Percentiles rank a stretch among this genome's conserved stretches.
These are phyloP conservation scores for Peterozyma toletana DNA, from an alignment of 805 yeast species.

Conservation along the genomic window DNA sequence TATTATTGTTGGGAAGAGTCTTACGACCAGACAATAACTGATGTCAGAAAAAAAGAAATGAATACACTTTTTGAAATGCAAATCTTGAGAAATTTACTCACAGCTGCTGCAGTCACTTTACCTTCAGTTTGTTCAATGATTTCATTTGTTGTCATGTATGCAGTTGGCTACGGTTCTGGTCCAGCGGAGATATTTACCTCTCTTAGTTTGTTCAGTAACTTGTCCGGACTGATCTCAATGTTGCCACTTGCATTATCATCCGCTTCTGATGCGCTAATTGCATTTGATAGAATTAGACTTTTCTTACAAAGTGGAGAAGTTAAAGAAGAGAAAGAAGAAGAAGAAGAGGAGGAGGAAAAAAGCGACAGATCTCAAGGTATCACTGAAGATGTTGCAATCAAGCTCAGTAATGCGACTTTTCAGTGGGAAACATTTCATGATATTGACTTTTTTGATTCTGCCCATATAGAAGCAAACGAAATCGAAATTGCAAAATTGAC, in stretches of 20 bases:
- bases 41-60: conserved; percentile 33
- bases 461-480: conserved; percentile 5
- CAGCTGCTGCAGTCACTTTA: conserved; percentile 35
- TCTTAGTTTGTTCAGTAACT: conserved; percentile 31
- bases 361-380: conserved; percentile 10
- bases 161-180: conserved; percentile 22
- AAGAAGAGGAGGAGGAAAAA: neutral
- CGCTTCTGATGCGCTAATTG: conserved; percentile 37
- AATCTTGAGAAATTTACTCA: conserved; percentile 31
- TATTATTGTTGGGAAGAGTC: conserved; percentile 41
- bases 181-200: conserved; percentile 35
- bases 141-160: conserved; percentile 36
- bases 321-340: neutral
- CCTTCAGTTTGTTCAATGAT: conserved; percentile 37
- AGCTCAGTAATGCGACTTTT: conserved; percentile 42
- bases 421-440: conserved; percentile 48
- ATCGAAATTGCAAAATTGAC: neutral
- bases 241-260: conserved; percentile 36
- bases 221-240: conserved; percentile 35
- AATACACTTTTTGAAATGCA: conserved; percentile 31
- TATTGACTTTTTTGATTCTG: conserved; percentile 12
- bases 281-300: conserved; percentile 23
- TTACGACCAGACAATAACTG: conserved; percentile 26
- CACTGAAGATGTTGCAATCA: conserved; percentile 31
- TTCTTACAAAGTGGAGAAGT: conserved; percentile 11